Percentiles rank a stretch among this genome's conserved stretches.
Evolutionary conservation across 345 rosid genomes (phyloP).

Genomic region (Bruguiera gymnorhiza): DNA sequence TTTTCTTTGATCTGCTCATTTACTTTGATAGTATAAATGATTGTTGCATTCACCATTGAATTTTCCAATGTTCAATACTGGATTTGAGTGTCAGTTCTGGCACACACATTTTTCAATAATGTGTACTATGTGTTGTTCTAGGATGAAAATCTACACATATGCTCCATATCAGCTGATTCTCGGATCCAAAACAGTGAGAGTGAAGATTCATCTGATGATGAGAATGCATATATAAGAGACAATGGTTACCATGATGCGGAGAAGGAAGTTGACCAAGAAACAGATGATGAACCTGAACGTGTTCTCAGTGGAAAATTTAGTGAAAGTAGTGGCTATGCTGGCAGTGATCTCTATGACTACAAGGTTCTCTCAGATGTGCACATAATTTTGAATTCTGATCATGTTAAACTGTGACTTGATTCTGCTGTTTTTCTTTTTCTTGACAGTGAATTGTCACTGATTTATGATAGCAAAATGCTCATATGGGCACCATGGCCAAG

Average conservation of each 20-base stretch:
- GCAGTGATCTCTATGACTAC: constrained; percentile 81
- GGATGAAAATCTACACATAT: constrained; percentile 91
- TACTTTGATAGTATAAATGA: background rate
- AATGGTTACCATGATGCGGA: constrained; percentile 81
- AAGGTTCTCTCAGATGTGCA: constrained; percentile 37
- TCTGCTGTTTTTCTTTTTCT: constrained; percentile 1
- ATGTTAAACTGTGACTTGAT: background rate
- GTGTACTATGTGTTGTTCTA: constrained; percentile 34
- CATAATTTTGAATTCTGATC: background rate
- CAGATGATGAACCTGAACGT: constrained; percentile 74
- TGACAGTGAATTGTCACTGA: too few relatives aligned
- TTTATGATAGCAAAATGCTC: too few relatives aligned
- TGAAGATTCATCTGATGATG: constrained; percentile 90
- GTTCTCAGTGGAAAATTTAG: constrained; percentile 84
- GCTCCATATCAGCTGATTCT: constrained; percentile 89
- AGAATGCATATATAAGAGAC: constrained; percentile 61
- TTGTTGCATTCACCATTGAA: background rate
- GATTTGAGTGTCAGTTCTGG: background rate
- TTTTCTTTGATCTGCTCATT: background rate
- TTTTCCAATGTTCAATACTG: background rate
- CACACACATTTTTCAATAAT: background rate
- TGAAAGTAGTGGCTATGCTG: constrained; percentile 79
- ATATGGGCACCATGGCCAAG: too few relatives aligned
- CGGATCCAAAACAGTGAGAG: constrained; percentile 79
- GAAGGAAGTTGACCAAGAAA: constrained; percentile 77